Percentiles rank a stretch among this genome's conserved stretches.
These are phyloP conservation scores for Phytophthora quininea DNA, from an alignment of 352 stramenopile species.

Conservation along the genomic window DNA sequence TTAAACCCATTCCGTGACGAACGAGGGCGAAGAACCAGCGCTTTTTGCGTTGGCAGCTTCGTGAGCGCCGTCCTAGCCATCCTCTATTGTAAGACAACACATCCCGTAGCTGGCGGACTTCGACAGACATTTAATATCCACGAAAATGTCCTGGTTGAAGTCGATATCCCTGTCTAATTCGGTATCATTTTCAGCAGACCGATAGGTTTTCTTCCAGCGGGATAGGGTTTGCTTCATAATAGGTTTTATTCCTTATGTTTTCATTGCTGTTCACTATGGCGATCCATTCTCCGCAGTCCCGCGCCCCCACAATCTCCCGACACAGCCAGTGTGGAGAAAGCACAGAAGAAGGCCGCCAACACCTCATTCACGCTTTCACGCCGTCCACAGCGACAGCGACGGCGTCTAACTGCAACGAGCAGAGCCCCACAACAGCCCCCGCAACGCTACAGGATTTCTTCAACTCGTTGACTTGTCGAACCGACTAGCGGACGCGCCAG, in stretches of 20 bases:
- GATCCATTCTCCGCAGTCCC: background rate
- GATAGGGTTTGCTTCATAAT: background rate
- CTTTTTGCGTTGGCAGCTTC: no score
- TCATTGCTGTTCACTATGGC: no score
- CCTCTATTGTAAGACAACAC: no score
- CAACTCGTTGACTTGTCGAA: constrained; percentile 9
- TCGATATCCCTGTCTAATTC: background rate
- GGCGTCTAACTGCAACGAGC: constrained; percentile 4
- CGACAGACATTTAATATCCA: no score
- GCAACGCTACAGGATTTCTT: constrained; percentile 2
- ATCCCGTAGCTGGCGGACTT: no score
- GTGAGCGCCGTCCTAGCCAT: no score
- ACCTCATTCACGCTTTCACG: constrained; percentile 9
- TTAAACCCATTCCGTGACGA: constrained; percentile 92
- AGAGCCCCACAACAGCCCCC: background rate
- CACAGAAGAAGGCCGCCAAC: constrained; percentile 31
- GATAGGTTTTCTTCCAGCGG: constrained; percentile 1
- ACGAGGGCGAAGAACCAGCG: constrained; percentile 8
- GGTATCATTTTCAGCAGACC: background rate
- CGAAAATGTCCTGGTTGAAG: background rate
- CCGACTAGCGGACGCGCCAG: constrained; percentile 18
- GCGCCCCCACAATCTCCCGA: constrained; percentile 1
- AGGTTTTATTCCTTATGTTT: no score
- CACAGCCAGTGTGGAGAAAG: constrained; percentile 22
- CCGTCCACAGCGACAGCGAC: constrained; percentile 5